Percentiles rank a stretch among this genome's conserved stretches.
These are phyloP conservation scores for Mikania micrantha DNA, from an alignment of 129 eudicot genomes.

Conservation along the genomic window DNA sequence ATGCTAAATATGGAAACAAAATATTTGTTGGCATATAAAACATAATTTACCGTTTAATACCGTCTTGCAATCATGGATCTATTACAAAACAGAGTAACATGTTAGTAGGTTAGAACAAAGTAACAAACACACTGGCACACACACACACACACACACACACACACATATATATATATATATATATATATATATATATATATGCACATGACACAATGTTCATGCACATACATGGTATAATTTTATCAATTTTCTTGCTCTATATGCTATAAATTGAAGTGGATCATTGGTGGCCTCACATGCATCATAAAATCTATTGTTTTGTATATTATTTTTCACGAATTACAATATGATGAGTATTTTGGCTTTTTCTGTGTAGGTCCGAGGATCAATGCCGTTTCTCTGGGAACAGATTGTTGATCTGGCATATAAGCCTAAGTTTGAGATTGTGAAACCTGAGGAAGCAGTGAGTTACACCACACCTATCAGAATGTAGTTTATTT, in stretches of 20 bases:
- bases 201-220: background rate
- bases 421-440: constrained; percentile 89
- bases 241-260: background rate
- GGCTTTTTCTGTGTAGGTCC: constrained; percentile 43
- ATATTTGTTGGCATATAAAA: background rate
- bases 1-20: background rate
- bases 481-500: background rate
- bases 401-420: constrained; percentile 98
- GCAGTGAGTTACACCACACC: constrained; percentile 51
- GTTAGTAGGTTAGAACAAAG: background rate
- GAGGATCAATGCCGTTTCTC: constrained; percentile 90
- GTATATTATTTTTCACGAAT: background rate
- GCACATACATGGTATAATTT: background rate
- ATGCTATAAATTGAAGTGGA: constrained; percentile 3
- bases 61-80: background rate
- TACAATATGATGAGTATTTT: background rate
- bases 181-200: background rate
- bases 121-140: background rate
- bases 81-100: background rate
- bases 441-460: constrained; percentile 68
- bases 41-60: background rate
- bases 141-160: background rate
- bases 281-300: background rate
- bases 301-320: background rate
- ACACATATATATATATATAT: too few species aligned